Evolutionary conservation across 2,329 filamentous ascomycete species (phyloP).

Genomic region (Chaetothyriales sp.): DNA sequence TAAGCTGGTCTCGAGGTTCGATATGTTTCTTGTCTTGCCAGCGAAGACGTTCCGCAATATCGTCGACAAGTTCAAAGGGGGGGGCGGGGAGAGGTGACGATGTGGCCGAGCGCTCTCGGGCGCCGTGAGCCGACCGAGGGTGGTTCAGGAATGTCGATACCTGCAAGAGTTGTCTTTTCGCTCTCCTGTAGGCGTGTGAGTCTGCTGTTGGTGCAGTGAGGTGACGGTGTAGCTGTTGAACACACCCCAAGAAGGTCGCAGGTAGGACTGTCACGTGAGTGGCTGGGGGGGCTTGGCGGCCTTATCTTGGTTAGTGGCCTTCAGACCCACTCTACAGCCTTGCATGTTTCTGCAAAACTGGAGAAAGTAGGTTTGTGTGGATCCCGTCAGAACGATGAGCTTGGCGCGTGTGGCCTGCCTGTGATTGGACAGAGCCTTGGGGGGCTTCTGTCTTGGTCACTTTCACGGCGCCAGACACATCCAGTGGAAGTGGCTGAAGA

Average conservation of each 20-base stretch:
- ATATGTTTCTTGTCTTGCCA: background rate
- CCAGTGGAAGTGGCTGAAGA: background rate
- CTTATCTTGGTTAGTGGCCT: background rate
- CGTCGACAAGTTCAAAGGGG: background rate
- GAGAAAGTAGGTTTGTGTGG: no score
- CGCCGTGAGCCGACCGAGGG: background rate
- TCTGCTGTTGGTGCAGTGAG: background rate
- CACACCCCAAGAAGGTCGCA: background rate
- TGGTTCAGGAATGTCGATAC: background rate
- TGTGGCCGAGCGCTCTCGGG: no score
- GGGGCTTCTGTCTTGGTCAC: background rate
- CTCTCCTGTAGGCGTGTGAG: background rate
- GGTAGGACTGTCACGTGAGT: background rate
- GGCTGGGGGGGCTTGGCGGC: background rate
- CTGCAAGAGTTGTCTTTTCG: no score
- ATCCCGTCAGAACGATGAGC: background rate
- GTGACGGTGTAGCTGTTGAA: background rate
- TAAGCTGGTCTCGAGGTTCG: background rate
- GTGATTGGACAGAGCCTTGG: background rate
- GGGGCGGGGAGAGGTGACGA: background rate
- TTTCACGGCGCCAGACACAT: background rate
- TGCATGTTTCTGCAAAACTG: background rate
- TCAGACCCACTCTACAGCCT: background rate
- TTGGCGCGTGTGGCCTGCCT: background rate
- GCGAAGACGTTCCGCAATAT: background rate